phyloP scores from a whole-genome alignment of 2,329 filamentous ascomycete genomes.

The Talaromyces verruculosus region DNA sequence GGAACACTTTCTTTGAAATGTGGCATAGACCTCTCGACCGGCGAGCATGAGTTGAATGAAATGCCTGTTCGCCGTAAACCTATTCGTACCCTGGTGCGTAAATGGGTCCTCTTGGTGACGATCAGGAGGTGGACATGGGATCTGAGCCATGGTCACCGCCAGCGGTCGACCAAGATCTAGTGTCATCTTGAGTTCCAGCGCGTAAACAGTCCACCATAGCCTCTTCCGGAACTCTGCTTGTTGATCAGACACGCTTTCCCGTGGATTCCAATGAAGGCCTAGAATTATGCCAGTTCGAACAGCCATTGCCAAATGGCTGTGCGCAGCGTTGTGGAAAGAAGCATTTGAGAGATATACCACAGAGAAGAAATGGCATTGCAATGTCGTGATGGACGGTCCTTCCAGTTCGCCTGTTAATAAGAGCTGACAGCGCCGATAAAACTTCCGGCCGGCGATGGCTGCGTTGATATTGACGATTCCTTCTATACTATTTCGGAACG shows the following conservation, averaged over 20 bases:
- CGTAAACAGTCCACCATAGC: conserved; percentile 21
- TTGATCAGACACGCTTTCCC: not conserved
- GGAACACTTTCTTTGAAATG: conserved; percentile 14
- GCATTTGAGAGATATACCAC: conserved; percentile 19
- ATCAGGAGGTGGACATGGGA: conserved; percentile 13
- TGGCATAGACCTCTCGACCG: conserved; percentile 8
- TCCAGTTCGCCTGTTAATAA: conserved; percentile 16
- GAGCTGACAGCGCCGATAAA: conserved; percentile 16
- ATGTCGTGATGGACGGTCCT: conserved; percentile 12
- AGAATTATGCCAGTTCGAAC: conserved; percentile 9
- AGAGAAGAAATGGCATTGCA: conserved; percentile 20
- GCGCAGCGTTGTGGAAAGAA: conserved; percentile 16
- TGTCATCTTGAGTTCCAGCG: conserved; percentile 16
- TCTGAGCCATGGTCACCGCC: conserved; percentile 10
- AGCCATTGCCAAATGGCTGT: conserved; percentile 17
- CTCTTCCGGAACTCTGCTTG: conserved; percentile 11
- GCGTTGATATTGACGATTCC: conserved; percentile 14
- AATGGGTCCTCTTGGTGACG: conserved; percentile 3
- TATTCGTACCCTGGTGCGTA: conserved; percentile 2
- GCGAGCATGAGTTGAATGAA: conserved; percentile 17
- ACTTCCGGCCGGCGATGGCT: conserved; percentile 4
- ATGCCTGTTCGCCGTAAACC: conserved; percentile 17
- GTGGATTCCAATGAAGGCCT: conserved; percentile 16
- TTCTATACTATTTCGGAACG: not conserved
- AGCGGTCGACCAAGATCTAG: conserved; percentile 17